Evolutionary conservation across 2,329 filamentous ascomycete species (phyloP).

Genomic region (Colletotrichum spinosum): DNA sequence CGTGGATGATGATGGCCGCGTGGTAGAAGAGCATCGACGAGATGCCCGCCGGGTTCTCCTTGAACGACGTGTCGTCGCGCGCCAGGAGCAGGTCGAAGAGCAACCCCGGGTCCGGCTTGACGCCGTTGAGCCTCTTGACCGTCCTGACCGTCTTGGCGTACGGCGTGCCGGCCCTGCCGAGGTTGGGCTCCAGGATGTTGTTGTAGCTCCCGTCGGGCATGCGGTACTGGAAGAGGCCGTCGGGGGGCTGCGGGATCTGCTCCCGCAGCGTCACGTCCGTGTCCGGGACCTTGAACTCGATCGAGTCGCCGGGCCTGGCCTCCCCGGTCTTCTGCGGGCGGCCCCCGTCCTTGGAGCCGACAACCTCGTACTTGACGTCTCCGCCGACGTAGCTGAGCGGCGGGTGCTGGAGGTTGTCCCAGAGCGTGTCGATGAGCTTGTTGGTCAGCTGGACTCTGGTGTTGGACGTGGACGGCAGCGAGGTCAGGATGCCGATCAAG

Average conservation of each 20-base stretch:
- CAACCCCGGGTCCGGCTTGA: slow-evolving; percentile 72
- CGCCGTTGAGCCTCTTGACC: slow-evolving; percentile 65
- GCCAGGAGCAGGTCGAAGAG: slow-evolving; percentile 74
- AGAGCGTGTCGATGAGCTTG: slow-evolving; percentile 63
- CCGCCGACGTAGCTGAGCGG: slow-evolving; percentile 58
- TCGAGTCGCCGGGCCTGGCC: slow-evolving; percentile 44
- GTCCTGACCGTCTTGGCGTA: slow-evolving; percentile 77
- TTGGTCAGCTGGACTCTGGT: slow-evolving; percentile 56
- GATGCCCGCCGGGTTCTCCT: slow-evolving; percentile 77
- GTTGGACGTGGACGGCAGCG: slow-evolving; percentile 49
- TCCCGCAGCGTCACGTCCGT: slow-evolving; percentile 51
- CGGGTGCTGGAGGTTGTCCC: slow-evolving; percentile 66
- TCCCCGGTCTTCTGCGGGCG: slow-evolving; percentile 36
- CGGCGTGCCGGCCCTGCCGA: slow-evolving; percentile 74
- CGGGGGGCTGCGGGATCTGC: slow-evolving; percentile 49
- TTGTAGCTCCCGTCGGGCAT: slow-evolving; percentile 57
- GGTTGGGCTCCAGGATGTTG: slow-evolving; percentile 71
- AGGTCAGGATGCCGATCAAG: slow-evolving; percentile 52
- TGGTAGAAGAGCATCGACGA: slow-evolving; percentile 82
- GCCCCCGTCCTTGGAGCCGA: slow-evolving; percentile 42
- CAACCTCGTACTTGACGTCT: slow-evolving; percentile 53
- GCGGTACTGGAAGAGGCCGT: slow-evolving; percentile 50
- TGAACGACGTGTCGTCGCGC: slow-evolving; percentile 61
- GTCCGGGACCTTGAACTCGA: slow-evolving; percentile 54
- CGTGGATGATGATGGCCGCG: slow-evolving; percentile 71